Base-by-base conservation (phyloP, 2,329 filamentous ascomycete species). In the Ploettnerulaceae sp. region DNA sequence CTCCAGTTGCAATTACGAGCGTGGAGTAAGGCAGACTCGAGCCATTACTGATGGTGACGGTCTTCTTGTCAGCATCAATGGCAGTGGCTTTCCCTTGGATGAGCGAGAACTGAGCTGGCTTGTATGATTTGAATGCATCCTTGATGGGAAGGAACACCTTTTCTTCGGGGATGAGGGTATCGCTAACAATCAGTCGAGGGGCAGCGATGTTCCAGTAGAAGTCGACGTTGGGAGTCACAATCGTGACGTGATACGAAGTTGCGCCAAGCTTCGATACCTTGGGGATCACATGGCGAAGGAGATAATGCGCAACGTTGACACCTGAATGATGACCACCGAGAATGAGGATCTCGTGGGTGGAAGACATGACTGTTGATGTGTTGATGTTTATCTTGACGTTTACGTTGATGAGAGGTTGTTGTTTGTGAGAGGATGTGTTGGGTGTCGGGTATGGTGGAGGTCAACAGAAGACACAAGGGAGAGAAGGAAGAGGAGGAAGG, bases 201-300 rank as follows among this genome's bases (percentile, higher is more conserved):
- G 75, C 71, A 1, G 71, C 75, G 18, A 74, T 63, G 31, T 71
- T 71, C 60, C 70, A 79, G 66, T 69, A 81, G 65, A 74, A 77
- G 31, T 71, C 65, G 3, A 68, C 65, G 11, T 72, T 72, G 3
- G 76, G 74, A 49, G 72, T 70, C 57, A 82, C 67, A n/a, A 79
- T 64, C 34, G 72, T 71, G 37, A 81, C 63, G 44, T 74, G 73
- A 58, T 76, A 77, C 7, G 66, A 66, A 12, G 42, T 44, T 11
- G 25, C 9, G 18, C 31, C 41, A 5, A 41, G 29, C 7, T 33
- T 45, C 3, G 40, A 18, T 1, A 68, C 54, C 24, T 63, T 52
- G 0, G 74, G 71, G 12, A 77, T 44, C 15, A 66, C 64, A 60
- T 79, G 72, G 49, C 70, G 70, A 33, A 75, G 69, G 20, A 75